phyloP scores from a whole-genome alignment of 768 basidiomycete genomes.

The Sarcodon aspratus region DNA sequence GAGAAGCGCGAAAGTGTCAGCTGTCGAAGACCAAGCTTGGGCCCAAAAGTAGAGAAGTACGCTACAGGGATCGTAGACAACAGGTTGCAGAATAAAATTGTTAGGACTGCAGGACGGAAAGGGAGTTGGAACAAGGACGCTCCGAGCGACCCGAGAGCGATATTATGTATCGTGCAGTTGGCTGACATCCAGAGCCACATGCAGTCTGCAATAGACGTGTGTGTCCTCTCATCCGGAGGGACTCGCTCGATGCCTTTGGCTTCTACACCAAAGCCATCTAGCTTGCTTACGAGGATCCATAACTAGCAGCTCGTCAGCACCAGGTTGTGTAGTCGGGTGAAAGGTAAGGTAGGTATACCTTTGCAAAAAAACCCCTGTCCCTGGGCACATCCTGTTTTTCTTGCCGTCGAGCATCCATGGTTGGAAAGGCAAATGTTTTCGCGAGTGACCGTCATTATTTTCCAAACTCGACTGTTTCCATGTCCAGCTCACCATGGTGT shows the following conservation, averaged over 20 bases:
- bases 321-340: no score
- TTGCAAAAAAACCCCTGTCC: no score
- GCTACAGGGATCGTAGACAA: constrained; percentile 20
- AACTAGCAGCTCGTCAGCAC: background rate
- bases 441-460: no score
- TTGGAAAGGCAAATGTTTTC: no score
- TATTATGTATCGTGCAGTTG: constrained; percentile 17
- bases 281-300: constrained; percentile 1
- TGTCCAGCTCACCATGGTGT: no score
- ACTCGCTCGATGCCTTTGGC: constrained; percentile 24
- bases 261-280: constrained; percentile 21
- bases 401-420: no score
- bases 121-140: constrained; percentile 21
- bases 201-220: background rate
- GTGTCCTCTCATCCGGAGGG: constrained; percentile 12
- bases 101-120: constrained; percentile 22
- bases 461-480: no score
- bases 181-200: constrained; percentile 20
- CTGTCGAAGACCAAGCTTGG: constrained; percentile 28
- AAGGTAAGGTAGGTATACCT: no score
- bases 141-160: constrained; percentile 27
- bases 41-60: constrained; percentile 25
- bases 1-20: constrained; percentile 30
- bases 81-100: constrained; percentile 30
- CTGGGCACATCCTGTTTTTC: no score